These are phyloP conservation scores for Pelargonium fulgidum DNA, from an alignment of 441 rosid genomes.

Conservation along the genomic window DNA sequence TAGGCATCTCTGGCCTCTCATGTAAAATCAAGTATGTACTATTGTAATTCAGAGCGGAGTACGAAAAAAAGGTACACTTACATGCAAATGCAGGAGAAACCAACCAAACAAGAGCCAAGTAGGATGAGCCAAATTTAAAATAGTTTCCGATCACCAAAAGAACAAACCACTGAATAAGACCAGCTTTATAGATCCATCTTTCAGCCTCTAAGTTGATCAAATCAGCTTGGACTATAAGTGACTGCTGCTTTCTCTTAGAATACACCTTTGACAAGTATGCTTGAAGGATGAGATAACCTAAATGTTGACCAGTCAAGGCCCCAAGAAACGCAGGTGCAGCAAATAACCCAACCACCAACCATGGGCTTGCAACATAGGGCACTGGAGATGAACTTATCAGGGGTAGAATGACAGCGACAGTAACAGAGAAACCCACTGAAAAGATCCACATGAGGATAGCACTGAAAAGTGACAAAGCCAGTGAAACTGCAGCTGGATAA, in stretches of 20 bases:
- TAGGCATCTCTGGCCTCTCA: slow-evolving; percentile 11
- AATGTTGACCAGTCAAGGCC: slow-evolving; percentile 84
- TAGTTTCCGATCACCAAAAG: slow-evolving; percentile 66
- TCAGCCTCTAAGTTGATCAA: slow-evolving; percentile 79
- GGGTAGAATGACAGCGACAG: slow-evolving; percentile 64
- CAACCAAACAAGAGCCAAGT: slow-evolving; percentile 80
- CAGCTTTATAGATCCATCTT: slow-evolving; percentile 89
- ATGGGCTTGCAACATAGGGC: slow-evolving; percentile 76
- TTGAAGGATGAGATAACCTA: slow-evolving; percentile 55
- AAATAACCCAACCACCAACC: slow-evolving; percentile 75
- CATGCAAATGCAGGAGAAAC: slow-evolving; percentile 92
- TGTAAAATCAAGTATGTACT: slow-evolving; percentile 3
- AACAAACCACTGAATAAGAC: slow-evolving; percentile 80
- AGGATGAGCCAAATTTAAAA: slow-evolving; percentile 70
- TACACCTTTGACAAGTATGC: slow-evolving; percentile 40
- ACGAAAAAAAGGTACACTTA: slow-evolving; percentile 38
- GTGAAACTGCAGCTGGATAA: slow-evolving; percentile 54
- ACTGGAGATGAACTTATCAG: slow-evolving; percentile 62
- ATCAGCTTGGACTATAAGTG: slow-evolving; percentile 42
- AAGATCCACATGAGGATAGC: slow-evolving; percentile 57
- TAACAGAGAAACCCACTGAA: slow-evolving; percentile 64
- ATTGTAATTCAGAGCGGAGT: slow-evolving; percentile 12
- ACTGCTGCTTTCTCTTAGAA: slow-evolving; percentile 43
- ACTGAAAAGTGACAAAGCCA: slow-evolving; percentile 63
- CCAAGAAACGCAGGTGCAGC: slow-evolving; percentile 85